These are phyloP conservation scores for Darksidea phi DNA, from an alignment of 495 filamentous ascomycete species.

Conservation along the genomic window DNA sequence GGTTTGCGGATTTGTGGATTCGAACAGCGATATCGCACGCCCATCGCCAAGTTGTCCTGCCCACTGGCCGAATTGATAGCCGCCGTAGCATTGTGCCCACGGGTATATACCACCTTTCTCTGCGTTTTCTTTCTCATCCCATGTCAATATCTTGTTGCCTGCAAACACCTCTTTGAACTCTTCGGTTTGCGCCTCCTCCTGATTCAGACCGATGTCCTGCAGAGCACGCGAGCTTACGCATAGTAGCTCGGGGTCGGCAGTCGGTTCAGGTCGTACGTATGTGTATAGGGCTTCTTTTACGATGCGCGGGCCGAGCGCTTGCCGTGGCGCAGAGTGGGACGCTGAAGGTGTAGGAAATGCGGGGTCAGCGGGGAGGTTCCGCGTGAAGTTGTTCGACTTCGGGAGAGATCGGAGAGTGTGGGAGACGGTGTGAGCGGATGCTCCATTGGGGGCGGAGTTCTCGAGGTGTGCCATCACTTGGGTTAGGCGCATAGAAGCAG, in stretches of 20 bases:
- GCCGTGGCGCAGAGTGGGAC: slow-evolving; percentile 76
- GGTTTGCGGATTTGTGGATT: slow-evolving; percentile 74
- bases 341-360: slow-evolving; percentile 73
- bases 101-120: slow-evolving; percentile 71
- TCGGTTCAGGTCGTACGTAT: slow-evolving; percentile 76
- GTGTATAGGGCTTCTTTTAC: slow-evolving; percentile 87
- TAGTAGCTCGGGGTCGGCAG: slow-evolving; percentile 71
- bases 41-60: slow-evolving; percentile 95
- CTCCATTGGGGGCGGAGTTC: slow-evolving; percentile 34
- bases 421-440: slow-evolving; percentile 25
- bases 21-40: slow-evolving; percentile 89
- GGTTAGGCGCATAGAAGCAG: slow-evolving; percentile 40
- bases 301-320: slow-evolving; percentile 72
- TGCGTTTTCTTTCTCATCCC: slow-evolving; percentile 46
- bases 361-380: slow-evolving; percentile 69
- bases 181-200: slow-evolving; percentile 64
- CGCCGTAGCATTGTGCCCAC: slow-evolving; percentile 98
- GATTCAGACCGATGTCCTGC: slow-evolving; percentile 69
- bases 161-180: slow-evolving; percentile 74
- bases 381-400: slow-evolving; percentile 83
- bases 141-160: slow-evolving; percentile 68
- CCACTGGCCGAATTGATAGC: slow-evolving; percentile 75
- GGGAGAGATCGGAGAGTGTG: slow-evolving; percentile 67
- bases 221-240: slow-evolving; percentile 74
- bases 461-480: slow-evolving; percentile 57